Evolutionary conservation across 2,329 filamentous ascomycete species (phyloP).

Genomic region (Xylogone sp.): DNA sequence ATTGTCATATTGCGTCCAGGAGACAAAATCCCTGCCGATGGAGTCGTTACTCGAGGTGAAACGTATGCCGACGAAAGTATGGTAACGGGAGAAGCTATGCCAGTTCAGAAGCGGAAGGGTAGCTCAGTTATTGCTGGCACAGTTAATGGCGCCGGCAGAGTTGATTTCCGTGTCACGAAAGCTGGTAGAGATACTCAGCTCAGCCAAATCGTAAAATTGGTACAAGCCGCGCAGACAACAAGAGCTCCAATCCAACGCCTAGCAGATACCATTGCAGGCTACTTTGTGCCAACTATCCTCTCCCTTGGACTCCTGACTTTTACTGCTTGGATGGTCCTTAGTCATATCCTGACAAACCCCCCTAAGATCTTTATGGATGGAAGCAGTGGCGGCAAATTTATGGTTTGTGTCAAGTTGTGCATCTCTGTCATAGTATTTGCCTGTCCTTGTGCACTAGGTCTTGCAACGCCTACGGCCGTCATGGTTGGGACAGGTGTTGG

Average conservation of each 20-base stretch:
- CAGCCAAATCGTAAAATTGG: constrained; percentile 96
- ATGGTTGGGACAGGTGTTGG: constrained; percentile 99
- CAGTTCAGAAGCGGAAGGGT: constrained; percentile 83
- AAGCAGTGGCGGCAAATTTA: constrained; percentile 82
- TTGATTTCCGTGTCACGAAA: constrained; percentile 89
- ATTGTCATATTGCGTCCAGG: constrained; percentile 90
- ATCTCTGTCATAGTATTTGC: constrained; percentile 99
- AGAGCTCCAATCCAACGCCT: constrained; percentile 92
- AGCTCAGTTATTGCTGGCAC: constrained; percentile 84
- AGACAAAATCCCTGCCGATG: constrained; percentile 95
- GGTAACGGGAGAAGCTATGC: constrained; percentile 97
- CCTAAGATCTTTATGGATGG: constrained; percentile 81
- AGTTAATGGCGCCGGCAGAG: constrained; percentile 86
- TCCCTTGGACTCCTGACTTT: constrained; percentile 82
- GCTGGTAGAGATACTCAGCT: constrained; percentile 94
- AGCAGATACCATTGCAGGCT: constrained; percentile 85
- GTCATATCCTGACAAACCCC: constrained; percentile 78
- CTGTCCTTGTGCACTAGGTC: constrained; percentile 92
- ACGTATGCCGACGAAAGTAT: constrained; percentile 97
- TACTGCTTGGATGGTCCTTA: constrained; percentile 88
- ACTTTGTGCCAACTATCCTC: constrained; percentile 90
- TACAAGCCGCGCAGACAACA: constrained; percentile 93
- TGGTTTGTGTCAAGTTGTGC: constrained; percentile 96
- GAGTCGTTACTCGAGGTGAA: constrained; percentile 79
- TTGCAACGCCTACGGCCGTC: constrained; percentile 93